Base-by-base conservation (phyloP, 176 grass and related monocot species). In the Musa itinerans region DNA sequence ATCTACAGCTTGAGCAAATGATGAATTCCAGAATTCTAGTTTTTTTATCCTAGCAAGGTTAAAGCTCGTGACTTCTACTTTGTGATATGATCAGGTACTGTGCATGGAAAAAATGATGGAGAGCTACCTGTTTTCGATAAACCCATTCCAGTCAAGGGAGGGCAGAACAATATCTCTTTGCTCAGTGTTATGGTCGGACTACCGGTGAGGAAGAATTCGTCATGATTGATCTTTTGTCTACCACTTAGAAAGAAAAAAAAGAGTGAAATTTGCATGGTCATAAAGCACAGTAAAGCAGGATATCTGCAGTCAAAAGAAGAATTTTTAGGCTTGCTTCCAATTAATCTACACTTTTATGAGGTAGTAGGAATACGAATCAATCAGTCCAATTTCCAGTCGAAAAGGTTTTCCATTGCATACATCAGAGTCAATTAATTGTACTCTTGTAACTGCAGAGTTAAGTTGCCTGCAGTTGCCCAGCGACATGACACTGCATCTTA, bases 111-210 rank as follows among this genome's bases (percentile, higher is more conserved):
- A 24, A 74, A 89, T 78, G 74, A 80, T 2, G 68, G 70, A 63
- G 80, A 52, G 80, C 49, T 24, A 34, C 50, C 58, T 50, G 79
- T 74, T 76, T 86, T 98, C 34, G 78, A 87, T 8, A 23, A 57
- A 0, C 65, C 68, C 14, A 88, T 98, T 76, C 74, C 71, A 51
- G 73, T 90, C 8, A 82, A 62, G 15, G 49, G 87, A 83, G 90
- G 88, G 52, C 65, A 83, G 43, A 98, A 98, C 52, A 85, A 51
- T 77, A 93, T 98, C 76, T 83, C 90, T 67, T 87, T 98, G 78
- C 73, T 98, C 52, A 98, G 86, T 76, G 90, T 81, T 69, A 93
- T 98, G 94, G 90, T 98, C 23, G 94, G 94, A 81, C 87, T 91
- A n/a, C 90, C 88, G 80, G 94, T 98, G 87, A 80, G 74, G 75